Evolutionary conservation across 2,329 filamentous ascomycete species (phyloP).

Genomic region (Penicillium sp.): DNA sequence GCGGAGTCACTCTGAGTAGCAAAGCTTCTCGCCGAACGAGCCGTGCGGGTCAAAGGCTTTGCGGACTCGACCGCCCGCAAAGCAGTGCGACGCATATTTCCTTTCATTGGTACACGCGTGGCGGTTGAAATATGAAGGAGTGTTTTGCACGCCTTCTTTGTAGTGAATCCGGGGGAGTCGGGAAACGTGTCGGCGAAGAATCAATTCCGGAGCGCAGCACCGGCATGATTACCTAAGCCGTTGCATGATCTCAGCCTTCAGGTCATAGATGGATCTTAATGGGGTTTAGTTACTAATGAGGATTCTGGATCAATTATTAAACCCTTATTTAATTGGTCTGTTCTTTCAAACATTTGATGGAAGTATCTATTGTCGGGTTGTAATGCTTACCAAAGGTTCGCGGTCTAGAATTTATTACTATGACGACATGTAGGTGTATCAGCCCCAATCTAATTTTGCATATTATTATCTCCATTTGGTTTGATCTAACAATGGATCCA

Average conservation of each 20-base stretch:
- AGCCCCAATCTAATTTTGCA: background rate
- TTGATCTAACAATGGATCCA: background rate
- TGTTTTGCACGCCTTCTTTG: slow-evolving; percentile 11
- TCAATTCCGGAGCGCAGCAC: slow-evolving; percentile 22
- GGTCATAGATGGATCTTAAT: background rate
- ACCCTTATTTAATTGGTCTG: background rate
- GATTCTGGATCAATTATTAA: background rate
- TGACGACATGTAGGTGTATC: slow-evolving; percentile 4
- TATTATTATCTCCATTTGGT: background rate
- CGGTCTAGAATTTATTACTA: slow-evolving; percentile 8
- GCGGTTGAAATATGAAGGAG: background rate
- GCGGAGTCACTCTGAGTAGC: slow-evolving; percentile 35
- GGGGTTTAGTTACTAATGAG: background rate
- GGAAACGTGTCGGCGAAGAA: slow-evolving; percentile 19
- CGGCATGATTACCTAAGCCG: slow-evolving; percentile 33
- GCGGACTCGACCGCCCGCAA: slow-evolving; percentile 41
- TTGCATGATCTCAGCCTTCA: slow-evolving; percentile 2
- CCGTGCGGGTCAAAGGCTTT: slow-evolving; percentile 36
- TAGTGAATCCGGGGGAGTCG: slow-evolving; percentile 14
- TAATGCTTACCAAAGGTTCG: slow-evolving; percentile 12
- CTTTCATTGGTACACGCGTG: slow-evolving; percentile 4
- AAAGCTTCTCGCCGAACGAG: slow-evolving; percentile 38
- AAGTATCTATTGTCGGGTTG: background rate
- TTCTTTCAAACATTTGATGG: background rate
- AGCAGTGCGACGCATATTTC: slow-evolving; percentile 42